These are phyloP conservation scores for Avena insularis DNA, from an alignment of 176 grass and related monocot species.

Conservation along the genomic window DNA sequence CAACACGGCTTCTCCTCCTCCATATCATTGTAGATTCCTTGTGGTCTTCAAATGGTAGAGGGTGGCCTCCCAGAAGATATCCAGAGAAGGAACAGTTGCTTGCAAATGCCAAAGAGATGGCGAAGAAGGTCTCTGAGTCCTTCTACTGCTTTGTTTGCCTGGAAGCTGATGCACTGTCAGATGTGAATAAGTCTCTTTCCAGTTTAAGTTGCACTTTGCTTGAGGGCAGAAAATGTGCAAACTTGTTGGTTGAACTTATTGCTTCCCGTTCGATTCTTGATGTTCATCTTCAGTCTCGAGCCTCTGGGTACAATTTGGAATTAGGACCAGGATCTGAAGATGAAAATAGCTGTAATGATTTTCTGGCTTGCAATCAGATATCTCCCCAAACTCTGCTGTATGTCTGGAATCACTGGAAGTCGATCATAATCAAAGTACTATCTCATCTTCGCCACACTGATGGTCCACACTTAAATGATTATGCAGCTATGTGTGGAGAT, in stretches of 20 bases:
- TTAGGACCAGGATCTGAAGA: constrained; percentile 32
- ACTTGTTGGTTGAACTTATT: constrained; percentile 55
- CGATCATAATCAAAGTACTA: constrained; percentile 43
- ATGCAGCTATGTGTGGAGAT: constrained; percentile 43
- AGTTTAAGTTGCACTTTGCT: constrained; percentile 44
- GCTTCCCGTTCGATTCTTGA: constrained; percentile 62
- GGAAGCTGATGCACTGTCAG: constrained; percentile 55
- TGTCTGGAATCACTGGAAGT: constrained; percentile 62
- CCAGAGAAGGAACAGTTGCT: constrained; percentile 55
- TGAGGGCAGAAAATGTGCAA: constrained; percentile 46
- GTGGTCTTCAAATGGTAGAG: constrained; percentile 59
- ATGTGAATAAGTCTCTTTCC: constrained; percentile 45
- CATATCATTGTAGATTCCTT: constrained; percentile 55
- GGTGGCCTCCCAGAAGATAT: constrained; percentile 70
- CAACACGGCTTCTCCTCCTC: constrained; percentile 58
- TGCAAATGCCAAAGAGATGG: constrained; percentile 59
- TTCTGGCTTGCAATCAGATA: constrained; percentile 44
- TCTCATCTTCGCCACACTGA: constrained; percentile 20
- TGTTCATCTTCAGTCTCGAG: constrained; percentile 51
- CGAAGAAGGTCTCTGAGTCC: constrained; percentile 39
- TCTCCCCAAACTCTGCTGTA: constrained; percentile 57
- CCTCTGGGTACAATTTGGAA: constrained; percentile 39
- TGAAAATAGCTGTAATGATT: constrained; percentile 29
- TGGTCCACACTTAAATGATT: constrained; percentile 3
- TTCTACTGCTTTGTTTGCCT: constrained; percentile 58